These are phyloP conservation scores for Albifimbria verrucaria DNA, from an alignment of 2,329 filamentous ascomycete species.

Conservation along the genomic window DNA sequence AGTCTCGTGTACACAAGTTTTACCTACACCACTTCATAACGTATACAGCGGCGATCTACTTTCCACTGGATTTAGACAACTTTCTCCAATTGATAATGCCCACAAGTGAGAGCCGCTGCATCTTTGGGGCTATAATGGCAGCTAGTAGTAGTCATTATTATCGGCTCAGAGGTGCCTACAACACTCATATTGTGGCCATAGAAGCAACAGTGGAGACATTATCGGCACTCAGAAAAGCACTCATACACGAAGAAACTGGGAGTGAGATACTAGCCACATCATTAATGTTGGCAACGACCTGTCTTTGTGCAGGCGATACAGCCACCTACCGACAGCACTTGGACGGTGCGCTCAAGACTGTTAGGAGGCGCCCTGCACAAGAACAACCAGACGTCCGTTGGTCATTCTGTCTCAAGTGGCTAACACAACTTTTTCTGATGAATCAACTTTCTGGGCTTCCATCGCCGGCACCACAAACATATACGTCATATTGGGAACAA, in stretches of 20 bases:
- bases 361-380: neutral
- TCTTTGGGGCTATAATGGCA: slow-evolving; percentile 6
- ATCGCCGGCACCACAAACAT: neutral
- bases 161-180: neutral
- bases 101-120: slow-evolving; percentile 5
- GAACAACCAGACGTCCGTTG: slow-evolving; percentile 2
- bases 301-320: slow-evolving; percentile 6
- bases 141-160: slow-evolving; percentile 7
- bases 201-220: slow-evolving; percentile 4
- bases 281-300: slow-evolving; percentile 8
- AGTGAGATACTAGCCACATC: slow-evolving; percentile 3
- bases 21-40: slow-evolving; percentile 8
- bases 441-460: slow-evolving; percentile 4
- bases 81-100: slow-evolving; percentile 5
- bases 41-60: slow-evolving; percentile 6
- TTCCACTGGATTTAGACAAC: slow-evolving; percentile 3
- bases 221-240: neutral
- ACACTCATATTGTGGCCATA: neutral
- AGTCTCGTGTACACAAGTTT: slow-evolving; percentile 2
- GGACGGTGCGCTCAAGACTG: slow-evolving; percentile 2
- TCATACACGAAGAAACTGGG: neutral
- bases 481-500: slow-evolving; percentile 1
- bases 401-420: slow-evolving; percentile 7
- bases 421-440: slow-evolving; percentile 7
- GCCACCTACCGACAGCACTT: slow-evolving; percentile 5